These are phyloP conservation scores for Aspergillus latus DNA, from an alignment of 2,329 filamentous ascomycete genomes.

Conservation along the genomic window DNA sequence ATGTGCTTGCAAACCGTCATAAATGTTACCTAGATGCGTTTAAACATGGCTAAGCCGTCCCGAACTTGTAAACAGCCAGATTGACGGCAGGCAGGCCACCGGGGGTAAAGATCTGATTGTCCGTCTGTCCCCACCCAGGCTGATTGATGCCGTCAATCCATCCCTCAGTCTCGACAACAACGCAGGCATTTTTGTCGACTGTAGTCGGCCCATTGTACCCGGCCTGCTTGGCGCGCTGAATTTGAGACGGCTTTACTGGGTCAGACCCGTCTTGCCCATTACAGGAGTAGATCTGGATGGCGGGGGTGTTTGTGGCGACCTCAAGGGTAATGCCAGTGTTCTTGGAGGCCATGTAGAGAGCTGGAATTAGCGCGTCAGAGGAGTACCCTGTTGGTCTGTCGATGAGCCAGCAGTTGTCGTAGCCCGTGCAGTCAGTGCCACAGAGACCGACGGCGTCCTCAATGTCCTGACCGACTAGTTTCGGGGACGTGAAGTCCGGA, in stretches of 20 bases:
- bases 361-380: slow-evolving; percentile 38
- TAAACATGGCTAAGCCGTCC: slow-evolving; percentile 32
- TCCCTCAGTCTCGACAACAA: slow-evolving; percentile 90
- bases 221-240: slow-evolving; percentile 56
- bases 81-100: slow-evolving; percentile 43
- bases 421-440: slow-evolving; percentile 77
- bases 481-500: slow-evolving; percentile 69
- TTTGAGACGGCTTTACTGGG: slow-evolving; percentile 43
- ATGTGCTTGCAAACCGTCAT: not conserved
- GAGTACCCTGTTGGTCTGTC: slow-evolving; percentile 42
- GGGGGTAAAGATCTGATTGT: slow-evolving; percentile 44
- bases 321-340: slow-evolving; percentile 80
- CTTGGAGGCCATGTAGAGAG: slow-evolving; percentile 65
- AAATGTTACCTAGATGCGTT: not conserved
- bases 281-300: slow-evolving; percentile 87
- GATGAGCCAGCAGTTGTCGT: slow-evolving; percentile 62
- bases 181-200: slow-evolving; percentile 70
- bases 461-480: slow-evolving; percentile 73
- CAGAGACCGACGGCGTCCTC: slow-evolving; percentile 69
- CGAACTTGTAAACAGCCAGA: slow-evolving; percentile 47
- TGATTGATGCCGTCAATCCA: slow-evolving; percentile 94
- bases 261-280: slow-evolving; percentile 68
- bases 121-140: slow-evolving; percentile 73
- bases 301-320: slow-evolving; percentile 78
- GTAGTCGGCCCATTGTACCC: slow-evolving; percentile 47